Evolutionary conservation across 2,329 filamentous ascomycete species (phyloP), one percentile per base, ranked within the genome.

Genomic region (Dothidotthia symphoricarpi): DNA sequence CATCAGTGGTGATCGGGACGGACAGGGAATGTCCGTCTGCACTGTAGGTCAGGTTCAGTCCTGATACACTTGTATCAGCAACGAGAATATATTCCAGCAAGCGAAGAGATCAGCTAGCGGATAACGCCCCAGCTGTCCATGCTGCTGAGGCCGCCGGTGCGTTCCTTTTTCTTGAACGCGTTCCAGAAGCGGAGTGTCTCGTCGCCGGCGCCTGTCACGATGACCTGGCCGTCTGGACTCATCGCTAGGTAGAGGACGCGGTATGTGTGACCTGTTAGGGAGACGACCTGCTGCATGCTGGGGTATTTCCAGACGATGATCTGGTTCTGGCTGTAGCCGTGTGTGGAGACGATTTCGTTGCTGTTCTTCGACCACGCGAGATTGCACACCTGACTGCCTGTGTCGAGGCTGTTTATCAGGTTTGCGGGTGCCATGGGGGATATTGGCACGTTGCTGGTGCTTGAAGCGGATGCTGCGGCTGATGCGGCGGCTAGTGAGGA

Each of bases 231-330:
- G 60, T 97, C 91, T 1, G 93, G 93, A 61, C 90, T 96, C 89
- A 97, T 97, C 22, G 90, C 90, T 35, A 98, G 76, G 65, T 97
- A 98, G 3, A 98, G 75, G 10, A 98, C 93, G 59, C 93, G 85
- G 68, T 94, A 97, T 1, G 93, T 98, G 66, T 98, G 93, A 0
- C 93, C 93, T 0, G 93, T 98, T 30, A 98, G 74, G 52, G 88
- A 95, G 27, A 88, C 91, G 7, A 98, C 89, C 65, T 97, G 93
- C 32, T 88, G 88, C 93, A 98, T 97, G 52, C 85, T 90, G 1
- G 93, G 93, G 62, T 98, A 98, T 63, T 98, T 98, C 93, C 93
- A 98, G 38, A 98, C 88, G 25, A 97, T 91, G 56, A 98, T 96
- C 67, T 97, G 93, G 65, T 98, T 96, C 63, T 98, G 93, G 53